These are phyloP conservation scores for Cyclospora cayetanensis DNA, from an alignment of 169 alveolate genomes.

Conservation along the genomic window DNA sequence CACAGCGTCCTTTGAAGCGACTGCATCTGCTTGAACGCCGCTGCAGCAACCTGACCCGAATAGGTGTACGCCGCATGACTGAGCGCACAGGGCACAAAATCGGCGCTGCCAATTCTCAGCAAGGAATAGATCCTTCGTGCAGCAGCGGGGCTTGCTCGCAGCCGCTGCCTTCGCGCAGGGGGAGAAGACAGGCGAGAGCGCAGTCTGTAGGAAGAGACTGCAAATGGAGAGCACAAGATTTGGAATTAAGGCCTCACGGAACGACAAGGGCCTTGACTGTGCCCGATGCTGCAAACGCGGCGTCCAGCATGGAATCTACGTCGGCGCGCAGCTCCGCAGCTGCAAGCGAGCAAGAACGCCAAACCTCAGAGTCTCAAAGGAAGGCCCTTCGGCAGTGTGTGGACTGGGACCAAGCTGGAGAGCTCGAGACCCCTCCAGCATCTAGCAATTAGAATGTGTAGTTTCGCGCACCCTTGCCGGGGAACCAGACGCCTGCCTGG, in stretches of 20 bases:
- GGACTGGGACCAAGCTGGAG: not conserved
- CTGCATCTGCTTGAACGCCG: not conserved
- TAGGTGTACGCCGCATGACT: slow-evolving; percentile 9
- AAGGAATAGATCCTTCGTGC: no score
- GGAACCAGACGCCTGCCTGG: slow-evolving; percentile 21
- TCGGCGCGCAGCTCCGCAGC: not conserved
- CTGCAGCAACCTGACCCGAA: not conserved
- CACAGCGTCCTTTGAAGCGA: not conserved
- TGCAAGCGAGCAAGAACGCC: not conserved
- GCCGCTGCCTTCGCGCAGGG: no score
- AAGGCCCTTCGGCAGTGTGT: not conserved
- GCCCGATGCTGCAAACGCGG: not conserved
- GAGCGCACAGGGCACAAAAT: not conserved
- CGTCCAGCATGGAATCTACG: not conserved
- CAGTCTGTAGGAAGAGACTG: not conserved
- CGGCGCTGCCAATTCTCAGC: not conserved
- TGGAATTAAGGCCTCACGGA: slow-evolving; percentile 14
- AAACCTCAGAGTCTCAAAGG: not conserved
- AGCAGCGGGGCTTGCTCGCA: no score
- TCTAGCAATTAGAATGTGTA: slow-evolving; percentile 6
- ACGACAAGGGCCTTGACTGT: not conserved
- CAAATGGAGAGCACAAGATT: not conserved
- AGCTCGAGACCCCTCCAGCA: not conserved
- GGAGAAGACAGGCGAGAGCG: not conserved
- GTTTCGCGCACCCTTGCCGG: slow-evolving; percentile 16